Base-by-base conservation (phyloP, 1,139 yeast genomes). In the Pichia inconspicua region DNA sequence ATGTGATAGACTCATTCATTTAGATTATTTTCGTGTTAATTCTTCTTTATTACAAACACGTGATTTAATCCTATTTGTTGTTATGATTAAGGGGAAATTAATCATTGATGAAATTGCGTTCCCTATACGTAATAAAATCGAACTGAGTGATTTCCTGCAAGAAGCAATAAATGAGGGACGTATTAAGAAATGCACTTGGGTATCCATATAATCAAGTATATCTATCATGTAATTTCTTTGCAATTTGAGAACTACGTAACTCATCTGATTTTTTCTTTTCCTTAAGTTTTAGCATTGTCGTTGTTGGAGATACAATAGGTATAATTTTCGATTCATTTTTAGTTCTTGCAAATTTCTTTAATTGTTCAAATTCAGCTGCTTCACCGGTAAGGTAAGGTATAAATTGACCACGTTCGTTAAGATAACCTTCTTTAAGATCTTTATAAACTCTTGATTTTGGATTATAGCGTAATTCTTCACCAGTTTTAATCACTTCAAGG, bases 271-370 rank as follows among this genome's bases (percentile, higher is more conserved):
- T 59, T 46, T 72, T 66, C 42, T 68, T 61, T 55, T 75, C 62
- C 48, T 72, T 71, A 50, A 70, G 65, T 46, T 69, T 70, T 40
- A 78, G 51, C 69, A 72, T 67, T 58, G 77, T 72, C 41, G 75
- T 74, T 0, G 87, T 80, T 5, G 87, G 87, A 47, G 78, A 76
- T 3, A 82, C 81, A 53, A 78, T 83, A 38, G 77, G 59, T 53
- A 74, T 12, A 3, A 12, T 30, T 30, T 2, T 2, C 3, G 34
- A 12, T 41, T 49, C 56, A 45, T 51, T 49, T 44, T 57, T 59
- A 4, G 56, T 55, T 41, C 60, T 54, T 0, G 86, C 83, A 60
- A 78, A 74, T 53, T 67, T 65, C 53, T 77, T 80, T 53, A 74
- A 56, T 41, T 66, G 64, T 45, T 72, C 75, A 55, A 76, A 71